Base-by-base conservation (phyloP, 345 rosid genomes). In the Eucalyptus shirleyi region DNA sequence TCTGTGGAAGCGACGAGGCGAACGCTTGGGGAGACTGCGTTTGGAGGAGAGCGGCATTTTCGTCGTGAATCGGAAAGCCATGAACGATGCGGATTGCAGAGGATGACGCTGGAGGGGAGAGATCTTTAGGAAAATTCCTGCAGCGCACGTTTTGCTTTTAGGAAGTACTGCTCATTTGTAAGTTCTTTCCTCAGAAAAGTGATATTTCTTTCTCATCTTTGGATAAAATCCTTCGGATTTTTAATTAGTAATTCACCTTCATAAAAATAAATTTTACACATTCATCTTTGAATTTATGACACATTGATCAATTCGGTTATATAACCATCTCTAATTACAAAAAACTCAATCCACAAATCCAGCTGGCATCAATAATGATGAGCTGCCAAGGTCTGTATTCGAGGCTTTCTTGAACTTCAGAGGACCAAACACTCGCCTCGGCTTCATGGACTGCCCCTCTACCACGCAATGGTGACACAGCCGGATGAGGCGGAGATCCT, bases 351-450 rank as follows among this genome's bases (percentile, higher is more conserved):
- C 37, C 16, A n/a, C 37, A 4, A 0, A 65, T n/a, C 37, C 0
- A n/a, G 2, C 37, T n/a, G 0, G 5, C 10, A n/a, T 30, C 9
- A 5, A 30, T 1, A 30, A 1, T 62, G 9, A 30, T 1, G 9
- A 30, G 37, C 37, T 4, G 44, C 44, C 13, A 5, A 1, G 82
- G 82, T 34, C 26, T 37, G 0, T 21, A 69, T 69, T 34, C 42
- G 2, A 72, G 44, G 26, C 2, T 40, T 19, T 72, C 26, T 0
- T 72, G 24, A 1, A 72, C 45, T 34, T 72, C 26, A 18, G 82
- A 69, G 24, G n/a, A 28, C 3, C 12, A 17, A 16, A n/a, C 5
- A 4, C 77, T n/a, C 77, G 21, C 80, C 80, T 32, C 12, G 42
- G 12, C 42, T 67, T 67, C 42, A 67, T 19, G 40, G 37, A 17